Base-by-base conservation (phyloP, 352 stramenopile genomes). In the Phytophthora fragariae region DNA sequence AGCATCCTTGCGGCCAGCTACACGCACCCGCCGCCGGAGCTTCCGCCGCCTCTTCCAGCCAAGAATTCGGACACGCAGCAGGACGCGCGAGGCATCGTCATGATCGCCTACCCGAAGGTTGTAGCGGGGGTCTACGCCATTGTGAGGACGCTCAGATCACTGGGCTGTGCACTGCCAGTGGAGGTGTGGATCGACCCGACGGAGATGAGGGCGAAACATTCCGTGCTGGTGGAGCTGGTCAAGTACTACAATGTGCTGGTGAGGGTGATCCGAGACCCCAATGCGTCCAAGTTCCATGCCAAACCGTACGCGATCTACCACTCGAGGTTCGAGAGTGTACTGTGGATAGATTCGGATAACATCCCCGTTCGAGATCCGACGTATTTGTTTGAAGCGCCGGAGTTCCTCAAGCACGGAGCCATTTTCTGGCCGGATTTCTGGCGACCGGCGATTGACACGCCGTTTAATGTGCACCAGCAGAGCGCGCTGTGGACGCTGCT, bases 391-490 rank as follows among this genome's bases (percentile, higher is more conserved):
- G 77, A 92, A 21, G 60, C 81, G 24, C 73, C 79, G 2, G 86
- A 93, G 73, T 96, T 94, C 70, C 31, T 68, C 0, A 72, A 73
- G 44, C 72, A 79, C 37, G 89, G 89, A 49, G 88, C 89, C 14
- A 79, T 96, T 8, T 96, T 96, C 73, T 96, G 89, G 89, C 89
- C 89, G 7, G 89, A 96, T 65, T 96, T 95, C 56, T 96, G 89
- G 89, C 81, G 84, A 47, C 86, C 87, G 7, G 24, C 65, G 21
- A 65, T 81, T 41, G 82, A 80, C 27, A 95, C 85, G 9, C 79
- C 79, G 2, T 96, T 94, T 66, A 94, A 94, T 53, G 76, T 96
- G 8, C 84, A 94, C 1, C 68, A 90, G 55, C 85, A 93, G 50
- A 93, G 80, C 58, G 78, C 66, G 8, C 41, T 96, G 47, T 96